Base-by-base conservation (phyloP, 257 asterid genomes). In the Schizonepeta tenuifolia region DNA sequence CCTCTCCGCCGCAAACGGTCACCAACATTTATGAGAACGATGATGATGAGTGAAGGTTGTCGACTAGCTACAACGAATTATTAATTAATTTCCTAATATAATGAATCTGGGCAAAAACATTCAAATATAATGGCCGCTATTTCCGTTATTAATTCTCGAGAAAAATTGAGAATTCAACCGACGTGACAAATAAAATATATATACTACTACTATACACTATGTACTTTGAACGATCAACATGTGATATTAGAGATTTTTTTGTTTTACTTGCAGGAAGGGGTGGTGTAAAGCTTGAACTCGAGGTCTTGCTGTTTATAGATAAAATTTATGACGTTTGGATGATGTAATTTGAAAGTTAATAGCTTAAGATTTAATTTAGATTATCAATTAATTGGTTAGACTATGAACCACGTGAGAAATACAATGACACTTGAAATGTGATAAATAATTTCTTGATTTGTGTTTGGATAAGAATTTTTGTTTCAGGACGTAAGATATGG, bases 21-120 rank as follows among this genome's bases (percentile, higher is more conserved):
- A 54, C 14, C n/a, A 57, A 44, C 51, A 71, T 71, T 44, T 44
- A 71, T 70, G 62, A 60, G 12, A 46, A 31, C 5, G 5, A 17
- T 49, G 41, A 35, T n/a, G 24, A 24, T 50, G 57, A 28, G 14
- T 35, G 28, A 62, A 38, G 51, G 43, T 31, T 72, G 61, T 21
- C 41, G 31, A 46, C 22, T 15, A 54, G 60, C 56, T n/a, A 36
- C 41, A 8, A 36, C 10, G 1, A 36, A 36, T 36, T 9, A 35
- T 35, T 35, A n/a, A n/a, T n/a, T n/a, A n/a, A n/a, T n/a, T 35
- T 35, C 40, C 40, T 35, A 8, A 1, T 1, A 36, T 36, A 8
- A 38, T 38, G 43, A 38, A 38, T 38, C 43, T 38, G 43, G 43
- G 43, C 8, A 47, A 47, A 17, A 47, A 47, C 54, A 47, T 15